phyloP scores from a whole-genome alignment of 208 protist genomes.

The Borovskyia barvae region DNA sequence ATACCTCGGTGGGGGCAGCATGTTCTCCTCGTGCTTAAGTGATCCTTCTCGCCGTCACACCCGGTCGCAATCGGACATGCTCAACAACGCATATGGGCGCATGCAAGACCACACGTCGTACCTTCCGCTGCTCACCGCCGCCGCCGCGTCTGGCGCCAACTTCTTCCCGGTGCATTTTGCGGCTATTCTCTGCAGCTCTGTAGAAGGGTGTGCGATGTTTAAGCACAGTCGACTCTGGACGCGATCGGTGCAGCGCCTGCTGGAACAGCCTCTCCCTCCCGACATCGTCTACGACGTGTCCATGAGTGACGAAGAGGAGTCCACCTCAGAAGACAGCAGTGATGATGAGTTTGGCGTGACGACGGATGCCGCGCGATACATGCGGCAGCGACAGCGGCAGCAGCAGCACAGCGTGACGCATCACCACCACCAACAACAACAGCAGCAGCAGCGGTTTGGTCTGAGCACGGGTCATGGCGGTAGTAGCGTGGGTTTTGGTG shows the following conservation, averaged over 20 bases:
- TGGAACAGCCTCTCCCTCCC: conserved; percentile 71
- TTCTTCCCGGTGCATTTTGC: conserved; percentile 87
- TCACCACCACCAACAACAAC: conserved; percentile 6
- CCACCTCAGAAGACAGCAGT: conserved; percentile 43
- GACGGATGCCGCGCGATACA: conserved; percentile 24
- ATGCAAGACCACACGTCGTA: conserved; percentile 13
- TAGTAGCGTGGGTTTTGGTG: neutral
- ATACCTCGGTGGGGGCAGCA: neutral
- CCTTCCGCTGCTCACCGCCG: conserved; percentile 36
- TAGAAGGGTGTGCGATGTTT: conserved; percentile 79
- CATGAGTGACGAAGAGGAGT: conserved; percentile 32
- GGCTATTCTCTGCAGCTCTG: conserved; percentile 64
- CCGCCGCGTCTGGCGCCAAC: conserved; percentile 24
- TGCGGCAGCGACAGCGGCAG: conserved; percentile 21
- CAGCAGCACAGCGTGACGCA: too few species aligned
- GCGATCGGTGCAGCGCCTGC: conserved; percentile 60
- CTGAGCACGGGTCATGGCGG: conserved; percentile 5
- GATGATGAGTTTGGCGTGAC: conserved; percentile 32
- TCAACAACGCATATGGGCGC: conserved; percentile 10
- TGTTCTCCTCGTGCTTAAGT: conserved; percentile 3
- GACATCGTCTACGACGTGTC: conserved; percentile 66
- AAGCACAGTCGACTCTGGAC: conserved; percentile 83
- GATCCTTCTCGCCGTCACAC: conserved; percentile 31
- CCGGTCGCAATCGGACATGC: conserved; percentile 47
- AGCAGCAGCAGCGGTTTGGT: conserved; percentile 13